phyloP scores from a whole-genome alignment of 106 monocot species.

The Allium fistulosum region DNA sequence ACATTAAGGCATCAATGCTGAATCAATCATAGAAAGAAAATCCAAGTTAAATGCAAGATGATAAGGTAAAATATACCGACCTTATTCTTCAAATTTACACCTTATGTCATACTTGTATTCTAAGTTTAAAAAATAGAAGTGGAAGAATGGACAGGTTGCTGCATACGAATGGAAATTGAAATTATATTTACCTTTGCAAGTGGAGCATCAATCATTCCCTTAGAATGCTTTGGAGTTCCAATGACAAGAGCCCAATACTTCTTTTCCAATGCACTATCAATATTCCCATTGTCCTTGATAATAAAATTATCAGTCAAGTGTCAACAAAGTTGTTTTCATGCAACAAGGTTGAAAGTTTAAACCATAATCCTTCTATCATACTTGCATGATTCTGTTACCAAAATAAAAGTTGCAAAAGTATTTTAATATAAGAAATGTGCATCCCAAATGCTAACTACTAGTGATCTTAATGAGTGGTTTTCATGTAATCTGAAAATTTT shows the following conservation, averaged over 20 bases:
- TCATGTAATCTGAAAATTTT: too few relatives aligned
- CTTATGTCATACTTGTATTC: background rate
- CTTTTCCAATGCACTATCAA: constrained; percentile 45
- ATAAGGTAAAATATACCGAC: too few relatives aligned
- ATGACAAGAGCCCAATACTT: constrained; percentile 93
- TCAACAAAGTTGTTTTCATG: background rate
- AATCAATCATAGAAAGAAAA: background rate
- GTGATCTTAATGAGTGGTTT: background rate
- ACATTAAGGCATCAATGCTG: background rate
- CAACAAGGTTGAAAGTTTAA: background rate
- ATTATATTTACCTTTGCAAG: constrained; percentile 22
- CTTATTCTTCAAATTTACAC: background rate
- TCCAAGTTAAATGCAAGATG: background rate
- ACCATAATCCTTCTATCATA: too few relatives aligned
- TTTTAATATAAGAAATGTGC: background rate
- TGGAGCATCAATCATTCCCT: constrained; percentile 71
- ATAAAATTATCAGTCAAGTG: constrained; percentile 5
- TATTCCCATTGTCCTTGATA: constrained; percentile 23
- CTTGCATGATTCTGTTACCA: too few relatives aligned
- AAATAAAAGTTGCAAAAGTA: background rate
- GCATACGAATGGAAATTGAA: too few relatives aligned
- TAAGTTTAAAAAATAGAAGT: background rate
- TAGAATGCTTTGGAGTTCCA: constrained; percentile 52
- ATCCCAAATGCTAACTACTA: background rate
- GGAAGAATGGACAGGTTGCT: background rate